A percentile compares a stretch with the other conserved stretches of the same genome.
Evolutionary conservation across 164 flowering plant genomes (phyloP).

Genomic region (Magnolia kwangsiensis): DNA sequence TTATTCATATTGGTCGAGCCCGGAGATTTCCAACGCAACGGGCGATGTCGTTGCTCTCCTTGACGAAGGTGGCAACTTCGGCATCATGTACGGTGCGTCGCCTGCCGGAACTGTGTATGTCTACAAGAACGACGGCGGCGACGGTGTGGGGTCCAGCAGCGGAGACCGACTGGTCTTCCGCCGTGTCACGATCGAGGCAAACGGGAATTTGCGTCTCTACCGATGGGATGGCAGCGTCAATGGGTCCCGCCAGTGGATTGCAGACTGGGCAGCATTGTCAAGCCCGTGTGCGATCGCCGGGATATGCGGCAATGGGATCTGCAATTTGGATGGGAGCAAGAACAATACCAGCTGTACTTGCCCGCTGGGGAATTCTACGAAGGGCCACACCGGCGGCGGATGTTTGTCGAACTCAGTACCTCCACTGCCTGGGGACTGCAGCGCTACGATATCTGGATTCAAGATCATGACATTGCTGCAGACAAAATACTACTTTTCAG

Average conservation of each 20-base stretch:
- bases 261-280: constrained; percentile 91
- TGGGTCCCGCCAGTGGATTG: constrained; percentile 74
- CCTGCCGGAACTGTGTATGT: constrained; percentile 72
- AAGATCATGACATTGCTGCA: constrained; percentile 49
- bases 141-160: constrained; percentile 31
- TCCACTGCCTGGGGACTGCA: constrained; percentile 5
- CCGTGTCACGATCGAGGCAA: constrained; percentile 57
- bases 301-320: constrained; percentile 85
- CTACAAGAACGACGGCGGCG: constrained; percentile 66
- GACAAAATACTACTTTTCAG: constrained; percentile 68
- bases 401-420: constrained; percentile 35
- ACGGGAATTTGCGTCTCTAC: constrained; percentile 74
- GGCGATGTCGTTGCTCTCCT: constrained; percentile 69
- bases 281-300: constrained; percentile 89
- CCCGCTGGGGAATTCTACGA: constrained; percentile 55
- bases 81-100: constrained; percentile 61
- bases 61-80: constrained; percentile 71
- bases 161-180: constrained; percentile 34
- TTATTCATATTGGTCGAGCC: constrained; percentile 57
- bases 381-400: constrained; percentile 10
- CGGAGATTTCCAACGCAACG: constrained; percentile 77
- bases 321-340: constrained; percentile 58
- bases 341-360: constrained; percentile 67
- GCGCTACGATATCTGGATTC: constrained; percentile 20
- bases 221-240: constrained; percentile 72